Base-by-base conservation (phyloP, 2,329 filamentous ascomycete genomes). In the Cordyceps cateniannulata region DNA sequence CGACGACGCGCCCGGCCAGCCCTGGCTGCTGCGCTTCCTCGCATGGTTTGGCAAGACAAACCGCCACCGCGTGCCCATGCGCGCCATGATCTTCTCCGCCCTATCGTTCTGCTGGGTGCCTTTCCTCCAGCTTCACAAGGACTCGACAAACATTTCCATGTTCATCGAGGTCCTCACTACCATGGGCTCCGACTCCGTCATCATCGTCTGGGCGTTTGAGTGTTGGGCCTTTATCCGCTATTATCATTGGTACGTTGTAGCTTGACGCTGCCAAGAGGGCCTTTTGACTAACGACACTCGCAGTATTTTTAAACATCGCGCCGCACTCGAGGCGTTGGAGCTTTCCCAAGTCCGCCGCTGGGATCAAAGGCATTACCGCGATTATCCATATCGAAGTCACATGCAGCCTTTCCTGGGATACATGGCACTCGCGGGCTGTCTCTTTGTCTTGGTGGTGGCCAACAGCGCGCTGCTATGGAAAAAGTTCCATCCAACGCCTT, bases 151-250 rank as follows among this genome's bases (percentile, higher is more conserved):
- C 25, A 47, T 56, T 16, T 53, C 47, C 18, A 29, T 76, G 74
- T 72, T 77, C n/a, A 69, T 77, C 14, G 72, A 75, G 55, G 68
- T 76, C 1, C 65, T 77, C 1, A 65, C 70, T 2, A 67, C 73
- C 27, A 74, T 77, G 69, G 71, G 69, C 3, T 73, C 74, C 9
- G 69, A 73, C 5, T 69, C 67, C 2, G 69, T 71, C 18, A 63
- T 74, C 8, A 69, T 77, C 18, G 73, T 77, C 4, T 78, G 75
- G 76, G 69, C 71, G 0, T 77, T 72, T 54, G 70, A 76, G 59
- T 77, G 73, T 54, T 67, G 71, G 63, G 76, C 76, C 1, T 78
- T 74, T 45, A 73, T 77, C 27, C 64, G 68, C 5, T 76, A 71
- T 59, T 75, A 74, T 47, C 65, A 73, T 38, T 75, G 71, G 70